phyloP scores from a whole-genome alignment of 805 yeast genomes.

The Hanseniaspora occidentalis region DNA sequence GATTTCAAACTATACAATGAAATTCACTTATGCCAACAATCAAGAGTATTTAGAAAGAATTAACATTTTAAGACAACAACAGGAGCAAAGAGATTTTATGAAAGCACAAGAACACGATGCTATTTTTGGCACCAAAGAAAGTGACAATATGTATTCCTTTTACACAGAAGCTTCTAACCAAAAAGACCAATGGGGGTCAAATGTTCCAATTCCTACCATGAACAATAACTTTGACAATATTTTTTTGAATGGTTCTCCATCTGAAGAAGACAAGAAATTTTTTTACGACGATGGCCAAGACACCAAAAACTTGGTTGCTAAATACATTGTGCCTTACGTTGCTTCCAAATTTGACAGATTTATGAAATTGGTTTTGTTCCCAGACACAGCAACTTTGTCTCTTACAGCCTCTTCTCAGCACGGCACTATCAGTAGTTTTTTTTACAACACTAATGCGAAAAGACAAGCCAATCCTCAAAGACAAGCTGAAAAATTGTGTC shows the following conservation, averaged over 20 bases:
- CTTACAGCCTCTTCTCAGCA: too few species aligned
- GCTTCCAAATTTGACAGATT: neutral
- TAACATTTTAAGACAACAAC: conserved; percentile 2
- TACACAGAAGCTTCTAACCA: neutral
- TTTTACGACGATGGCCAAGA: too few species aligned
- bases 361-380: neutral
- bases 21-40: conserved; percentile 4
- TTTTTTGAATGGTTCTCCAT: neutral
- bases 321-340: neutral
- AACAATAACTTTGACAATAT: neutral
- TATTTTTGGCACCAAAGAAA: conserved; percentile 2
- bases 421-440: neutral
- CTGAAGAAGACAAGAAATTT: neutral
- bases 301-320: neutral
- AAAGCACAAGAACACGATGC: conserved; percentile 4
- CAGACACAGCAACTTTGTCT: neutral
- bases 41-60: conserved; percentile 5
- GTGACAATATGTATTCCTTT: neutral
- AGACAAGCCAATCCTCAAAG: conserved; percentile 14
- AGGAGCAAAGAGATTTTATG: conserved; percentile 2
- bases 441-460: neutral
- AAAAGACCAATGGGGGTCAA: neutral
- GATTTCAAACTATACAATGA: conserved; percentile 16
- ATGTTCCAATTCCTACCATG: neutral
- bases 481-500: conserved; percentile 48